phyloP scores from a whole-genome alignment of 257 asterid genomes.

The Marsdenia floribunda region DNA sequence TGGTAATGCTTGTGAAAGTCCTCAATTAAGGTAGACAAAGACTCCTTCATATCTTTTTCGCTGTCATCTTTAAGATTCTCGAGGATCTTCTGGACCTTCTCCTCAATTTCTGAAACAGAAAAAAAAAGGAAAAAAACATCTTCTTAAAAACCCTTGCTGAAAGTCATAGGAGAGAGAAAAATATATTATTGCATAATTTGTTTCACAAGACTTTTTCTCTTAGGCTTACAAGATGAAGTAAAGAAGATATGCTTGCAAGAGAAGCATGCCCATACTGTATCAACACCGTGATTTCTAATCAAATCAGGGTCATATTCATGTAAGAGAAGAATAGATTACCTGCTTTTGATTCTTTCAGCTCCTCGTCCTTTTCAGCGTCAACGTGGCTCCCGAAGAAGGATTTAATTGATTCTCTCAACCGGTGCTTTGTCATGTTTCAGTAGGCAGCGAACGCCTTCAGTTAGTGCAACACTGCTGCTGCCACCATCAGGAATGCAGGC shows the following conservation, averaged over 20 bases:
- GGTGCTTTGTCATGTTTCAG: conserved; percentile 55
- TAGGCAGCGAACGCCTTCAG: conserved; percentile 22
- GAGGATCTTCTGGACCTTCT: conserved; percentile 64
- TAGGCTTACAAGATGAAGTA: neutral
- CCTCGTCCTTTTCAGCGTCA: conserved; percentile 50
- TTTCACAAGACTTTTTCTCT: neutral
- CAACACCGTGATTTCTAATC: neutral
- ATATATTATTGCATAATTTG: neutral
- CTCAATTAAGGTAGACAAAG: conserved; percentile 45
- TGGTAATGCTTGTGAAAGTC: conserved; percentile 64
- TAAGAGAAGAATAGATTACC: conserved; percentile 36
- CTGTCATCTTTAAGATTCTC: conserved; percentile 46
- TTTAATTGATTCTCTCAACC: conserved; percentile 39
- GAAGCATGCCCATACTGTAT: neutral
- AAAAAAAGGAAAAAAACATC: conserved; percentile 12
- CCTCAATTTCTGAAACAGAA: conserved; percentile 60
- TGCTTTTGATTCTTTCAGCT: conserved; percentile 53
- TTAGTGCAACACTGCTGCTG: neutral
- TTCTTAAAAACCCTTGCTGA: neutral
- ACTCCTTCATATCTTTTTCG: conserved; percentile 43
- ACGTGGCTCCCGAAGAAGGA: conserved; percentile 50
- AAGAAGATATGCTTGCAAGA: neutral
- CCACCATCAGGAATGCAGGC: conserved; percentile 2
- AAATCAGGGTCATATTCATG: neutral
- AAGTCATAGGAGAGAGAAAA: neutral